Percentiles rank a stretch among this genome's conserved stretches.
These are phyloP conservation scores for Noccaea caerulescens DNA, from an alignment of 345 rosid genomes.

Conservation along the genomic window DNA sequence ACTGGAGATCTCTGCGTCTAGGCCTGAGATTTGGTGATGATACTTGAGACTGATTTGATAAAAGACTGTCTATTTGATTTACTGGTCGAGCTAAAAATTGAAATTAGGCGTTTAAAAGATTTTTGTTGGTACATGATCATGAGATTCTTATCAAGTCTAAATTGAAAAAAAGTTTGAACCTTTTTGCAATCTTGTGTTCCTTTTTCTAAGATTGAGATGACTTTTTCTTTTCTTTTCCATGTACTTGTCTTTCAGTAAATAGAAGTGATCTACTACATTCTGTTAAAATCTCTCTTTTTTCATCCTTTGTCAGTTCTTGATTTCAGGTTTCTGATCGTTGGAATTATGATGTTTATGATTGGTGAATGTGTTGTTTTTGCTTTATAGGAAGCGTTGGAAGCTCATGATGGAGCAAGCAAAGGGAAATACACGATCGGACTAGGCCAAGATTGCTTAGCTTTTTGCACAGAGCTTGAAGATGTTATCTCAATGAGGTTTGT, in stretches of 20 bases:
- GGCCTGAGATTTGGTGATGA: conserved; percentile 17
- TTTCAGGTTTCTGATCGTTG: background rate
- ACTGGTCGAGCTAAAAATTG: background rate
- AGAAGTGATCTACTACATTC: conserved; percentile 2
- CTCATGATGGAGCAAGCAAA: conserved; percentile 94
- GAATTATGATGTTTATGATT: background rate
- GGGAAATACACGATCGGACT: conserved; percentile 99
- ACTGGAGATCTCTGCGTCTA: conserved; percentile 25
- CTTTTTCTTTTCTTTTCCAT: background rate
- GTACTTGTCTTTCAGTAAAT: background rate
- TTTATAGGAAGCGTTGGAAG: conserved; percentile 85
- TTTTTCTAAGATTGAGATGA: background rate
- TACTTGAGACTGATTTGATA: background rate
- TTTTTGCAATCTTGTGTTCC: conserved; percentile 5
- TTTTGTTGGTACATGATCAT: background rate
- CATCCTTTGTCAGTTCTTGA: background rate
- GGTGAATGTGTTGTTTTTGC: conserved; percentile 3
- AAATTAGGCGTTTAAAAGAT: conserved; percentile 1
- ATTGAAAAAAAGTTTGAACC: background rate
- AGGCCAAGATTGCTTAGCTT: conserved; percentile 97
- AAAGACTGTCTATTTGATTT: conserved; percentile 14
- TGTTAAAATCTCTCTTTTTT: conserved; percentile 3
- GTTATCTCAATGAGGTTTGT: conserved; percentile 95
- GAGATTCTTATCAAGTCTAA: conserved; percentile 14
- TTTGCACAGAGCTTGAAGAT: conserved; percentile 98